phyloP scores from a whole-genome alignment of 176 grass and related monocot genomes.

The Aechmea fasciata region DNA sequence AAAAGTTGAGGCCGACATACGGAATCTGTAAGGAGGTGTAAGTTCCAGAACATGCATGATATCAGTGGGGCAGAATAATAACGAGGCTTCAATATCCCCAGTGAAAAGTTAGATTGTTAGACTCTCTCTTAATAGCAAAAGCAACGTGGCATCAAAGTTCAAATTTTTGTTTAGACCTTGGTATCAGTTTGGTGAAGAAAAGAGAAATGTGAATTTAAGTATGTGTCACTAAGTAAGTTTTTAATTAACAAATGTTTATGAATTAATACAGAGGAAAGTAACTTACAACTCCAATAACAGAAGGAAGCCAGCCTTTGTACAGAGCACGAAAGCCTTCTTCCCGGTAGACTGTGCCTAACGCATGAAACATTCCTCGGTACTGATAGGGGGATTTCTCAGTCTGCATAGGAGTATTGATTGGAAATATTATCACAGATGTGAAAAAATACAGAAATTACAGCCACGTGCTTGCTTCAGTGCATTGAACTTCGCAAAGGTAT shows the following conservation, averaged over 20 bases:
- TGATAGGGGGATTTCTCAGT: constrained; percentile 88
- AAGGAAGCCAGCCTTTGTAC: constrained; percentile 98
- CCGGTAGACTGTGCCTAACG: constrained; percentile 80
- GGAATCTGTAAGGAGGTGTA: constrained; percentile 47
- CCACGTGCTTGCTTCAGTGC: neutral
- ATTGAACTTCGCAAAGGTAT: neutral
- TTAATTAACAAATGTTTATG: constrained; percentile 1
- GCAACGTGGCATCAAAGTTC: too few species aligned
- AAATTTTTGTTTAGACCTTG: too few species aligned
- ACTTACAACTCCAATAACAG: constrained; percentile 98
- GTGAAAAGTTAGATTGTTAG: neutral
- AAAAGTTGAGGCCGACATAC: constrained; percentile 94
- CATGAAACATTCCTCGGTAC: constrained; percentile 99
- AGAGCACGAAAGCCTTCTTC: constrained; percentile 97
- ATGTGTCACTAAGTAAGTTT: neutral
- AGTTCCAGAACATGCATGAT: neutral
- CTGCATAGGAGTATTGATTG: constrained; percentile 27
- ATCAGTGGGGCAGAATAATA: neutral
- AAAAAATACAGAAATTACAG: neutral
- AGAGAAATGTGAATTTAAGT: neutral
- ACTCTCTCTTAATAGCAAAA: neutral
- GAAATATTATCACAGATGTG: constrained; percentile 15
- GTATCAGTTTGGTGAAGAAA: too few species aligned
- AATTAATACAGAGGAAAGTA: neutral
- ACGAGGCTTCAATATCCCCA: neutral